These are phyloP conservation scores for Eimeria maxima DNA, from an alignment of 169 alveolate genomes.

Conservation along the genomic window DNA sequence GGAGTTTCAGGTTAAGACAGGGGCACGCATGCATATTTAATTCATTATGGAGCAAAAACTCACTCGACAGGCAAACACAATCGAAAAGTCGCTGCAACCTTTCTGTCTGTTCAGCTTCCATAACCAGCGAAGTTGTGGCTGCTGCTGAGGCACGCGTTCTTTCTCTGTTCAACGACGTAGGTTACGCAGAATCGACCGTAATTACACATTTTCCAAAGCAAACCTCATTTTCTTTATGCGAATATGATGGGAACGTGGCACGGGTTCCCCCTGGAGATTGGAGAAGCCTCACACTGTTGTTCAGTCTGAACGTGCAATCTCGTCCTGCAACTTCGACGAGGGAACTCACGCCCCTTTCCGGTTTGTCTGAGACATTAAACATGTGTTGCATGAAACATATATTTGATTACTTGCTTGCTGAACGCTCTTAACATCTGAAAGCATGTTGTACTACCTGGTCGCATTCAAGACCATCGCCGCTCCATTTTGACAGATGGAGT, in stretches of 20 bases:
- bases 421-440: not conserved
- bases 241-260: not conserved
- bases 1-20: not conserved
- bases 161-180: not conserved
- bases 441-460: not conserved
- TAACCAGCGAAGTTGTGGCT: conserved; percentile 9
- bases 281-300: not conserved
- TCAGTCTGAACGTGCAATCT: not conserved
- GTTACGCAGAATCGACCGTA: not conserved
- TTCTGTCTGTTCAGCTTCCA: not conserved
- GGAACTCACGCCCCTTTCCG: not conserved
- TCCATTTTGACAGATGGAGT: no score
- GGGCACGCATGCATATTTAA: not conserved
- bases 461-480: not conserved
- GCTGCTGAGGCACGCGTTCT: not conserved
- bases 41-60: not conserved
- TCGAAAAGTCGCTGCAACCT: not conserved
- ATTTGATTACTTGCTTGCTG: not conserved
- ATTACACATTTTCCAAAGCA: not conserved
- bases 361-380: no score
- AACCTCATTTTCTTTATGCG: not conserved
- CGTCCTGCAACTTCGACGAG: conserved; percentile 8
- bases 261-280: not conserved
- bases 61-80: not conserved
- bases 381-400: not conserved